Percentiles rank a stretch among this genome's conserved stretches.
phyloP scores from a whole-genome alignment of 164 flowering plant species.

The Amborella trichopoda region DNA sequence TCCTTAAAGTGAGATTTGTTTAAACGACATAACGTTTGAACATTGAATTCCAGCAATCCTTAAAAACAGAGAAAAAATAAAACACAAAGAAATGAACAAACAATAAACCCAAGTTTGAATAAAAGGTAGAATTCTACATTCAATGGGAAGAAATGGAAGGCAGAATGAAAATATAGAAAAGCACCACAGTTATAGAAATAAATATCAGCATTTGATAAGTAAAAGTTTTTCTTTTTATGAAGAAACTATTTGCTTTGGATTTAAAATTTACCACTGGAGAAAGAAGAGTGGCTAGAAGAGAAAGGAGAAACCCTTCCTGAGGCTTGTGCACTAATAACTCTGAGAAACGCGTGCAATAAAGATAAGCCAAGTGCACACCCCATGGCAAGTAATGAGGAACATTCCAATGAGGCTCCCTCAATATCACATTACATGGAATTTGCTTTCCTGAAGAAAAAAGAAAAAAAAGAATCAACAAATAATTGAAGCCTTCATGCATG shows the following conservation, averaged over 20 bases:
- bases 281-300: slow-evolving; percentile 38
- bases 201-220: neutral
- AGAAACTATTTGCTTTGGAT: neutral
- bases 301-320: slow-evolving; percentile 37
- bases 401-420: slow-evolving; percentile 38
- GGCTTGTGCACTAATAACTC: slow-evolving; percentile 63
- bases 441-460: slow-evolving; percentile 29
- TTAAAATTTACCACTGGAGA: slow-evolving; percentile 33
- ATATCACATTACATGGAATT: slow-evolving; percentile 43
- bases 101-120: neutral
- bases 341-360: slow-evolving; percentile 42
- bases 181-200: neutral
- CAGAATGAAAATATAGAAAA: neutral
- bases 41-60: neutral
- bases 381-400: slow-evolving; percentile 40
- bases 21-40: neutral
- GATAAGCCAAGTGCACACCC: slow-evolving; percentile 30
- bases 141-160: neutral
- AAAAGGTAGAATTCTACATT: neutral
- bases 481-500: neutral
- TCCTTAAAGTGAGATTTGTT: neutral
- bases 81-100: neutral
- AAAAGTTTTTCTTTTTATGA: neutral
- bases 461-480: neutral
- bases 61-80: neutral